Evolutionary conservation across 2,329 filamentous ascomycete genomes (phyloP).

Genomic region (Trichoderma endophyticum): DNA sequence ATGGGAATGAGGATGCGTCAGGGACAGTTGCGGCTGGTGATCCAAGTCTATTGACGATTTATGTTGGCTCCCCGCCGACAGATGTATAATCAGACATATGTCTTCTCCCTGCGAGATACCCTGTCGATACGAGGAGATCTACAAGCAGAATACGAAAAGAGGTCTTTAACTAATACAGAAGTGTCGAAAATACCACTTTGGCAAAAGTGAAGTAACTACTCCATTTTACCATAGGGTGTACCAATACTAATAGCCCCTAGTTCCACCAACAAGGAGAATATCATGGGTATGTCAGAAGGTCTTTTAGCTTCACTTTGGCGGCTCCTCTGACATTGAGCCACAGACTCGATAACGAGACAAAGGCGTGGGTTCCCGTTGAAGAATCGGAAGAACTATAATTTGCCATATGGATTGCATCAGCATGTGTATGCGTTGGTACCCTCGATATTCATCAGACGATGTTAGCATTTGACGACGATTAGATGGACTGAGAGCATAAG

Average conservation of each 20-base stretch:
- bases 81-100: constrained; percentile 38
- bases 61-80: constrained; percentile 23
- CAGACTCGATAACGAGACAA: constrained; percentile 38
- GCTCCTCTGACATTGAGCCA: constrained; percentile 31
- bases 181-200: too few species aligned
- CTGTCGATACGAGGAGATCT: constrained; percentile 58
- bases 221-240: too few species aligned
- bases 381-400: background rate
- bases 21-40: constrained; percentile 30
- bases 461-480: background rate
- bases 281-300: constrained; percentile 40
- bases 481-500: background rate
- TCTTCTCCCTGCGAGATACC: constrained; percentile 71
- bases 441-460: background rate
- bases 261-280: too few species aligned
- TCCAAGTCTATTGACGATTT: constrained; percentile 30
- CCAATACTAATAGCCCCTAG: too few species aligned
- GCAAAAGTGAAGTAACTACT: too few species aligned
- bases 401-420: background rate
- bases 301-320: background rate
- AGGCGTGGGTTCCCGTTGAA: constrained; percentile 31
- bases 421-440: background rate
- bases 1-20: constrained; percentile 51
- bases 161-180: constrained; percentile 49
- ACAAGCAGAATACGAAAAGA: constrained; percentile 53